phyloP scores from a whole-genome alignment of 257 asterid genomes.

The Solanum medicagineum region DNA sequence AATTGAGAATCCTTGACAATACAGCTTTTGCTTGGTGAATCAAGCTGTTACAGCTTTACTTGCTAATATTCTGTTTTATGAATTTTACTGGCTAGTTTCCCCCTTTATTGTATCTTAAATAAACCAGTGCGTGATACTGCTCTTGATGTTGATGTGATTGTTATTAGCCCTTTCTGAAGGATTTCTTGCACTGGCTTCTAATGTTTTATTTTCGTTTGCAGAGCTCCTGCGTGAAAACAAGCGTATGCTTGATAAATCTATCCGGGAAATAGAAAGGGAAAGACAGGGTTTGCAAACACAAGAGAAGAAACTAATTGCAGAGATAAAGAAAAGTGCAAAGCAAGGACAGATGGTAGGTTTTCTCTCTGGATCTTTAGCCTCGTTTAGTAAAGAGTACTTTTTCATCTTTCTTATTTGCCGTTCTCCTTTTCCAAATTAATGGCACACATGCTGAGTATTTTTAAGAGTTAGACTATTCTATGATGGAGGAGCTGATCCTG shows the following conservation, averaged over 20 bases:
- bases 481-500: background rate
- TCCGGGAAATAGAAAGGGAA: constrained; percentile 96
- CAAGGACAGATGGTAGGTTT: constrained; percentile 91
- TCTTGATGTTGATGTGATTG: background rate
- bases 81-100: background rate
- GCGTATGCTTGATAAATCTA: constrained; percentile 95
- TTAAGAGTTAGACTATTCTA: background rate
- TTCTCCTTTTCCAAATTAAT: background rate
- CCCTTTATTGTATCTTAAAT: background rate
- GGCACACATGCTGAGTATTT: background rate
- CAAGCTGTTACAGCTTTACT: background rate
- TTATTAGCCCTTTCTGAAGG: background rate
- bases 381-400: background rate
- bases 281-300: constrained; percentile 87
- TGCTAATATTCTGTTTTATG: background rate
- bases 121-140: background rate
- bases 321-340: constrained; percentile 95
- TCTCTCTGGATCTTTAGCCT: background rate
- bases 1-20: background rate
- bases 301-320: constrained; percentile 80
- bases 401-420: background rate
- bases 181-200: background rate
- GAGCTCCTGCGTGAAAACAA: constrained; percentile 97
- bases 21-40: background rate
- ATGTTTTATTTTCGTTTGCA: constrained; percentile 8